phyloP scores from a whole-genome alignment of 2,329 filamentous ascomycete species.

The Sarocladiaceae sp. region DNA sequence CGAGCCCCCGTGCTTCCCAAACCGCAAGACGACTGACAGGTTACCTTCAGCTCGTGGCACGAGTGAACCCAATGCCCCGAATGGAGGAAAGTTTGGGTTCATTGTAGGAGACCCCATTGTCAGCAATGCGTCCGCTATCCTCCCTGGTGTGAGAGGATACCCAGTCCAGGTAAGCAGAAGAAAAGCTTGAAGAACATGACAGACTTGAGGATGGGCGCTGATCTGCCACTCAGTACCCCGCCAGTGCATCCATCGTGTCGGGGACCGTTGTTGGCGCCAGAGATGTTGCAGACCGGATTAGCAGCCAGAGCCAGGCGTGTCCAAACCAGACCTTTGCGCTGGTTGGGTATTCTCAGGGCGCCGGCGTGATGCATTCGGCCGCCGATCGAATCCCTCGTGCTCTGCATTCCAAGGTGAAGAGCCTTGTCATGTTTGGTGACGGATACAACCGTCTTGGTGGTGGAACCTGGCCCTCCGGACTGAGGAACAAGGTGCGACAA shows the following conservation, averaged over 20 bases:
- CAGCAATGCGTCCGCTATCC: conserved; percentile 11
- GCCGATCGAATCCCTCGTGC: conserved; percentile 5
- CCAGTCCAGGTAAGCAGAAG: conserved; percentile 9
- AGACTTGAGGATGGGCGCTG: too few species aligned
- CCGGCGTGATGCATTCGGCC: conserved; percentile 12
- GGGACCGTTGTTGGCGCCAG: conserved; percentile 3
- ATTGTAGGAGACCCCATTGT: conserved; percentile 13
- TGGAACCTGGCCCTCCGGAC: neutral
- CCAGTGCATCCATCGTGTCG: conserved; percentile 5
- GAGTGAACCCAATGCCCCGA: conserved; percentile 12
- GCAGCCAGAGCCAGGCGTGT: conserved; percentile 7
- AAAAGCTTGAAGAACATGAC: too few species aligned
- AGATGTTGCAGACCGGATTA: conserved; percentile 11
- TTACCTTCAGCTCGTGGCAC: conserved; percentile 10
- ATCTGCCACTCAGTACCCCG: conserved; percentile 14
- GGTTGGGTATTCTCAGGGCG: conserved; percentile 14
- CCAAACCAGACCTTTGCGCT: conserved; percentile 13
- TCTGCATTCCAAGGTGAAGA: conserved; percentile 11
- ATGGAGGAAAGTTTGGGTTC: conserved; percentile 13
- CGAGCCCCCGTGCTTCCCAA: too few species aligned
- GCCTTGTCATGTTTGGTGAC: conserved; percentile 13
- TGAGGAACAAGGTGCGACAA: conserved; percentile 10
- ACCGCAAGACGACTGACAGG: too few species aligned
- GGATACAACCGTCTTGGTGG: neutral
- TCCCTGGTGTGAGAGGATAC: conserved; percentile 11